Base-by-base conservation (phyloP, 1,284 basidiomycete species). In the Naganishia cerealis region DNA sequence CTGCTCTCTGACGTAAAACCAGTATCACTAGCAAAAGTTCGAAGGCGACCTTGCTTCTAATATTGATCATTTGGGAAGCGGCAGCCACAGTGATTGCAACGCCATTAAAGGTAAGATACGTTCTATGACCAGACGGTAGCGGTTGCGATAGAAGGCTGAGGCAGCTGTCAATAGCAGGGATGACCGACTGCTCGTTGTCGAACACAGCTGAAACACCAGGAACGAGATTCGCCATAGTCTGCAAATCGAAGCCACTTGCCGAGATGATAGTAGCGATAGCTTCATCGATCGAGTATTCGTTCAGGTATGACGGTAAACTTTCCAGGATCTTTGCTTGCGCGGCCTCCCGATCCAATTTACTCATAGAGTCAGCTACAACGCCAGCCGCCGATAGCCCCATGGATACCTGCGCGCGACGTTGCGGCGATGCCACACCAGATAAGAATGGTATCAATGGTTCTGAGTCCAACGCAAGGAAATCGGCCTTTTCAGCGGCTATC, bases 21-120 rank as follows among this genome's bases (percentile, higher is more conserved):
- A 82, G 68, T 4, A 77, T 69, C 10, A 80, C 72, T 0, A 81
- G 71, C 3, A 81, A 72, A 24, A 80, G 61, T 16, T 77, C 73
- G n/a, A 76, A 70, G 4, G 78, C 74, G 24, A 81, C 71, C 8
- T 68, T 66, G 65, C 78, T 80, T 7, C 82, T 75, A 8, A 74
- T 72, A 6, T 72, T 68, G 43, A 81, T 71, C 33, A 70, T 69
- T 3, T 71, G 63, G 0, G 74, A 69, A 12, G 79, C 75, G 0
- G 77, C 65, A 24, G 81, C 66, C 6, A 82, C 71, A 2, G 78
- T 74, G 43, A 76, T 75, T 13, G 78, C 76, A 8, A 79, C 70
- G 4, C 79, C 79, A 1, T 78, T 75, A 54, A 73, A 74, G 2
- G 73, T 68, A 54, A 69, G 61, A 36, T 59, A 65, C n/a, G 36